Conservation (phyloP, 2,329 filamentous ascomycete genomes). For the Thielaviopsis populi region DNA sequence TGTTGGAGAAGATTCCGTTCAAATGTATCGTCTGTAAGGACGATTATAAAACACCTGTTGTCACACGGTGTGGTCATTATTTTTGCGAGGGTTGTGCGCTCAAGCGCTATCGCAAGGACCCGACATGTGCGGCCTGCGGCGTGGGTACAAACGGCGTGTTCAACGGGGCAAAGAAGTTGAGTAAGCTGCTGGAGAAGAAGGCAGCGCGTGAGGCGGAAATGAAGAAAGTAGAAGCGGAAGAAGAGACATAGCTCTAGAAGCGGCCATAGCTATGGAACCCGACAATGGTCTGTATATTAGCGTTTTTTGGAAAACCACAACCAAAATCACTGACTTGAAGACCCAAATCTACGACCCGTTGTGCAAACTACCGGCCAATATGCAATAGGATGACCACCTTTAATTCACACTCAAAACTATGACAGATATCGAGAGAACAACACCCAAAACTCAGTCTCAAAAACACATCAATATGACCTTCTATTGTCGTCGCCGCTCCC, state of each 20-base stretch:
- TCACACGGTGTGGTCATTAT: constrained; percentile 89
- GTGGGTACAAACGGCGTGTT: constrained; percentile 79
- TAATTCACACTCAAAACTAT: neutral
- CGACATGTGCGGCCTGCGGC: constrained; percentile 73
- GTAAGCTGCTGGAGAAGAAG: constrained; percentile 65
- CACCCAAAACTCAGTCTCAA: neutral
- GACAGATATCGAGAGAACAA: neutral
- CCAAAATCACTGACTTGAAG: neutral
- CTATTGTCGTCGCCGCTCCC: too few species aligned
- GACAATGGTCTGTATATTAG: too few species aligned
- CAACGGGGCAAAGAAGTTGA: constrained; percentile 70
- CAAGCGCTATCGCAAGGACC: constrained; percentile 71
- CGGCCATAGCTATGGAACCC: neutral
- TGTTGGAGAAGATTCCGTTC: constrained; percentile 76
- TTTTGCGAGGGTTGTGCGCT: constrained; percentile 88
- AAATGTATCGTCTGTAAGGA: constrained; percentile 75
- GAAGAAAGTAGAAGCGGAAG: constrained; percentile 32
- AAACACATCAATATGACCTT: too few species aligned
- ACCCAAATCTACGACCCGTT: neutral
- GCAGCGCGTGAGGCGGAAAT: constrained; percentile 42
- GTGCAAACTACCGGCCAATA: neutral
- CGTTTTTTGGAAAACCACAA: too few species aligned
- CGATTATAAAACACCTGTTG: constrained; percentile 61
- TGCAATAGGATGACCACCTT: neutral
- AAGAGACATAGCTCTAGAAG: neutral